A percentile compares a stretch with the other conserved stretches of the same genome.
Conservation (phyloP, 2,329 filamentous ascomycete species). For the Dactylellina sp. region DNA sequence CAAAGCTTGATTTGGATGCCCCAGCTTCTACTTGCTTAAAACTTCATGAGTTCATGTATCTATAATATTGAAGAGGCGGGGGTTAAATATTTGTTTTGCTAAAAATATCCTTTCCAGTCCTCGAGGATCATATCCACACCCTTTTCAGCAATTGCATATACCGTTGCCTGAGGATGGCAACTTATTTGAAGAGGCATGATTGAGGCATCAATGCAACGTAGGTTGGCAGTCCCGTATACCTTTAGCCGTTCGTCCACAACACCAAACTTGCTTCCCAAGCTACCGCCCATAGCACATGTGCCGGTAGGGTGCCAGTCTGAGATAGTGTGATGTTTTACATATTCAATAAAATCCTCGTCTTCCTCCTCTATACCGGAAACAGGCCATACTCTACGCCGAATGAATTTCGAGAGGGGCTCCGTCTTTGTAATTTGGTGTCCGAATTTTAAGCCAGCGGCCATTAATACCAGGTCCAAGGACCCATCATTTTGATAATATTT, state of each 20-base stretch:
- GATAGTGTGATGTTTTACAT: slow-evolving; percentile 63
- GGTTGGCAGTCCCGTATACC: slow-evolving; percentile 66
- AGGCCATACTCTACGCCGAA: slow-evolving; percentile 63
- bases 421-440: slow-evolving; percentile 64
- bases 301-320: slow-evolving; percentile 65
- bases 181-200: slow-evolving; percentile 43
- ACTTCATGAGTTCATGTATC: too few relatives aligned
- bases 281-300: slow-evolving; percentile 65
- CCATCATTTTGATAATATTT: slow-evolving; percentile 65
- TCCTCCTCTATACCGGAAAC: slow-evolving; percentile 56
- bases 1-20: too few relatives aligned
- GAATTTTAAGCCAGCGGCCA: slow-evolving; percentile 65
- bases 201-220: slow-evolving; percentile 64
- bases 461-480: slow-evolving; percentile 65
- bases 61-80: too few relatives aligned
- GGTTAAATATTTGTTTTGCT: not conserved
- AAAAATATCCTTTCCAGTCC: slow-evolving; percentile 32
- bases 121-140: slow-evolving; percentile 52
- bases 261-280: slow-evolving; percentile 61
- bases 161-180: slow-evolving; percentile 60
- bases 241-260: slow-evolving; percentile 66
- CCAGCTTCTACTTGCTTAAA: too few relatives aligned
- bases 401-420: slow-evolving; percentile 63
- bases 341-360: slow-evolving; percentile 62
- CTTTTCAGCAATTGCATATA: slow-evolving; percentile 52